A percentile compares a stretch with the other conserved stretches of the same genome.
These are phyloP conservation scores for Myriosclerotinia duriaeana DNA, from an alignment of 2,329 filamentous ascomycete genomes.

Conservation along the genomic window DNA sequence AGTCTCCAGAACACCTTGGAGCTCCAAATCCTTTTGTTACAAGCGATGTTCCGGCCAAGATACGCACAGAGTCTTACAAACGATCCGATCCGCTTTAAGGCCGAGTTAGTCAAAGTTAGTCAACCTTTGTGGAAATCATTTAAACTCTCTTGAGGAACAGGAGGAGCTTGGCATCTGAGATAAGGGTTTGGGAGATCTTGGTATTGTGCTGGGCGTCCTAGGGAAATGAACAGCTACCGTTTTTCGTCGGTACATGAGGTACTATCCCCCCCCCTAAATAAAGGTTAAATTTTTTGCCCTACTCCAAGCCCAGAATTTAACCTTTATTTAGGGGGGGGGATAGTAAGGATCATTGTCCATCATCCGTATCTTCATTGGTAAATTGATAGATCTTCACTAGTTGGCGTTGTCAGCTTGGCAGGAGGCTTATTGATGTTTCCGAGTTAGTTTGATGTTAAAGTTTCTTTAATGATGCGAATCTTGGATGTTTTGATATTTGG, in stretches of 20 bases:
- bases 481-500: background rate
- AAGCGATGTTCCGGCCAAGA: constrained; percentile 19
- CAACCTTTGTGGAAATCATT: background rate
- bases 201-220: constrained; percentile 13
- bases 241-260: background rate
- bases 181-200: constrained; percentile 14
- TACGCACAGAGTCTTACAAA: constrained; percentile 6
- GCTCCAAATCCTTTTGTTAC: constrained; percentile 4
- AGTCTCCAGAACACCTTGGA: background rate
- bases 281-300: no score
- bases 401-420: constrained; percentile 12
- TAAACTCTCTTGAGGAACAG: background rate
- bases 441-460: background rate
- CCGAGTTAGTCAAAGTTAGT: no score
- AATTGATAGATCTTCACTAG: background rate
- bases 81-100: constrained; percentile 8
- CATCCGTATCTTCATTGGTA: no score
- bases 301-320: no score
- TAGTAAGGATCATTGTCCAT: no score
- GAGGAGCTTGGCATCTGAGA: constrained; percentile 18
- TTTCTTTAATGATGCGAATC: background rate
- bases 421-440: constrained; percentile 7
- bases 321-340: no score
- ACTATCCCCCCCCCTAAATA: no score
- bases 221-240: background rate